Base-by-base conservation (phyloP, 2,329 filamentous ascomycete genomes). In the Fusarium caatingaense region DNA sequence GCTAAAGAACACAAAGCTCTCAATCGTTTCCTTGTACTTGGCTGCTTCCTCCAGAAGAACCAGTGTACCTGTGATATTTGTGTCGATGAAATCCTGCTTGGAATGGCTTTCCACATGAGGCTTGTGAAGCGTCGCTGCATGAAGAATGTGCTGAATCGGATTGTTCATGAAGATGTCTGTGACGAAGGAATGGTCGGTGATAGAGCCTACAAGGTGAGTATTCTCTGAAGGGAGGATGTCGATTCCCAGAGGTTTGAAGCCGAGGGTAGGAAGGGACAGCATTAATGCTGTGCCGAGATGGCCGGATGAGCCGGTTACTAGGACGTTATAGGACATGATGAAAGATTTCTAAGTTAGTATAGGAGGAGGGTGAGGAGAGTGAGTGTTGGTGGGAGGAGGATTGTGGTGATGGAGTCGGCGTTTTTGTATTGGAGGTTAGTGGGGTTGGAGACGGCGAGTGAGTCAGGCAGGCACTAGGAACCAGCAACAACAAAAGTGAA, bases 111-210 rank as follows among this genome's bases (percentile, higher is more conserved):
- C 77, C 8, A 85, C 76, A 64, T 85, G 83, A 1, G 83, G 83
- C 48, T 85, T 85, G 76, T 85, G 83, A 1, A 85, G 79, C 15
- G 83, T 82, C 1, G 83, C 83, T 0, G 80, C 76, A 72, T 85
- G 82, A 30, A 85, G 69, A n/a, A 85, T 70, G 56, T 84, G 81
- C 11, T 68, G 70, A 56, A 84, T 80, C 2, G 77, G 69, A 61
- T 80, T 69, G 2, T 72, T 40, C 1, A 67, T 28, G 44, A 84
- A 71, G 11, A 84, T 42, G 4, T 61, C 65, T 4, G 68, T 47
- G 30, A 84, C 57, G 15, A 83, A 76, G 6, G 56, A 49, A 1
- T 77, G 73, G 66, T 84, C 79, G 18, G 76, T 72, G 65, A 85
- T 76, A 18, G 79, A 81, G 25, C 80, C 81, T 32, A 80, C 69